These are phyloP conservation scores for Porcisia hertigi DNA, from an alignment of 208 protist genomes.

Conservation along the genomic window DNA sequence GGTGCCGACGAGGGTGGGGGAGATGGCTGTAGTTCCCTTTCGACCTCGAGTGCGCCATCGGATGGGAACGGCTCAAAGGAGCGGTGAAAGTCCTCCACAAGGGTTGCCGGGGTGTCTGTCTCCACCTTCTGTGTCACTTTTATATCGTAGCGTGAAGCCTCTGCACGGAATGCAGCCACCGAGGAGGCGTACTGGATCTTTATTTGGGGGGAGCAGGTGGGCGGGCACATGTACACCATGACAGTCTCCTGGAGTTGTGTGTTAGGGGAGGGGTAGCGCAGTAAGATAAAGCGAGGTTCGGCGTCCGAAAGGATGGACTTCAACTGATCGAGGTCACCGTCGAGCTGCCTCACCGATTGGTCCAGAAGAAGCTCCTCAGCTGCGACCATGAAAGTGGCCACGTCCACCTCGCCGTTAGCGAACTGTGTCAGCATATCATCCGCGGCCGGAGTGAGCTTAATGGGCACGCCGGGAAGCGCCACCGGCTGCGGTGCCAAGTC, in stretches of 20 bases:
- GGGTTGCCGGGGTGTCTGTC: conserved; percentile 40
- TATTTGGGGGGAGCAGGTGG: conserved; percentile 53
- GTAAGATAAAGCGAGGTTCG: conserved; percentile 43
- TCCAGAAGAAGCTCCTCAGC: conserved; percentile 32
- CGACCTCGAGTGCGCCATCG: conserved; percentile 5
- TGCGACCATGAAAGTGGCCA: conserved; percentile 50
- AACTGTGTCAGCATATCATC: conserved; percentile 42
- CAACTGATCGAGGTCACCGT: conserved; percentile 21
- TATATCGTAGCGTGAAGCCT: conserved; percentile 43
- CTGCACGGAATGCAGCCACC: conserved; percentile 63
- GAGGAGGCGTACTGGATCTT: conserved; percentile 79
- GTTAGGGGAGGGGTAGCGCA: conserved; percentile 30
- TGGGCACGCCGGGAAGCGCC: conserved; percentile 55
- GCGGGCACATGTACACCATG: conserved; percentile 82
- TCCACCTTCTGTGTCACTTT: conserved; percentile 57
- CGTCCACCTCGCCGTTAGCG: conserved; percentile 30
- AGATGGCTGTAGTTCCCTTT: conserved; percentile 3
- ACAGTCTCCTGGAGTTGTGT: conserved; percentile 26
- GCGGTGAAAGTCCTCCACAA: conserved; percentile 48
- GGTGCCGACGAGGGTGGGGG: conserved; percentile 17
- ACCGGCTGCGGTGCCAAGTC: conserved; percentile 62
- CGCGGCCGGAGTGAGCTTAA: conserved; percentile 44
- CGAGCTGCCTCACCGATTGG: conserved; percentile 8
- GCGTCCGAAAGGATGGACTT: conserved; percentile 33
- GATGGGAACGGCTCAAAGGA: conserved; percentile 30